Evolutionary conservation across 257 asterid species (phyloP).

Genomic region (Misopates orontium): DNA sequence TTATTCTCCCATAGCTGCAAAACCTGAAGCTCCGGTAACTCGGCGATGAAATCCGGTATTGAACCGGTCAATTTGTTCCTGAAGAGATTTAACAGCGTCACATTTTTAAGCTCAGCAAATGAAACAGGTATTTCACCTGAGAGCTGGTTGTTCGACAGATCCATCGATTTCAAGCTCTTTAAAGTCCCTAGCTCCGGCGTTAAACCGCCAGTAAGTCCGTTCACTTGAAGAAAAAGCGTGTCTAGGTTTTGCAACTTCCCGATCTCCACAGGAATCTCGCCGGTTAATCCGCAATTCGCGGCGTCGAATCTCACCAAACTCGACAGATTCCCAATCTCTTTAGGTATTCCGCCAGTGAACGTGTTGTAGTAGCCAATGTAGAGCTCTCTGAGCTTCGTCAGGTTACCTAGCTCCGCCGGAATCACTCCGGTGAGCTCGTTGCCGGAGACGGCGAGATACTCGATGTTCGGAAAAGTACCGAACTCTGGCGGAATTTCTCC

Average conservation of each 20-base stretch:
- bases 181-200: slow-evolving; percentile 71
- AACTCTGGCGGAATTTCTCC: slow-evolving; percentile 72
- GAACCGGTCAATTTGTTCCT: slow-evolving; percentile 87
- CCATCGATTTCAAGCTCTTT: slow-evolving; percentile 79
- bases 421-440: slow-evolving; percentile 68
- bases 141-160: slow-evolving; percentile 78
- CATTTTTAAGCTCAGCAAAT: slow-evolving; percentile 65
- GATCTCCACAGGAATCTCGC: slow-evolving; percentile 75
- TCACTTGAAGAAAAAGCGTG: slow-evolving; percentile 87
- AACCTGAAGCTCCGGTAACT: slow-evolving; percentile 75
- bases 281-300: slow-evolving; percentile 82
- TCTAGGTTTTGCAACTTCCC: slow-evolving; percentile 70
- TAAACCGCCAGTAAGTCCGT: slow-evolving; percentile 62
- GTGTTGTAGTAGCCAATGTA: slow-evolving; percentile 79
- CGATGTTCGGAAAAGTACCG: slow-evolving; percentile 55
- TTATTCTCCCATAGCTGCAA: slow-evolving; percentile 95
- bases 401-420: slow-evolving; percentile 71
- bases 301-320: slow-evolving; percentile 66
- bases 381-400: slow-evolving; percentile 60
- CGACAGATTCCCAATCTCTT: slow-evolving; percentile 71
- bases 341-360: slow-evolving; percentile 75
- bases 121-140: slow-evolving; percentile 72
- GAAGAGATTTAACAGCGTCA: slow-evolving; percentile 80
- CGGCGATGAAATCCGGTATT: slow-evolving; percentile 82
- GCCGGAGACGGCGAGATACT: slow-evolving; percentile 80